Conservation (phyloP, 176 grass and related monocot genomes). For the Aegilops longissima region DNA sequence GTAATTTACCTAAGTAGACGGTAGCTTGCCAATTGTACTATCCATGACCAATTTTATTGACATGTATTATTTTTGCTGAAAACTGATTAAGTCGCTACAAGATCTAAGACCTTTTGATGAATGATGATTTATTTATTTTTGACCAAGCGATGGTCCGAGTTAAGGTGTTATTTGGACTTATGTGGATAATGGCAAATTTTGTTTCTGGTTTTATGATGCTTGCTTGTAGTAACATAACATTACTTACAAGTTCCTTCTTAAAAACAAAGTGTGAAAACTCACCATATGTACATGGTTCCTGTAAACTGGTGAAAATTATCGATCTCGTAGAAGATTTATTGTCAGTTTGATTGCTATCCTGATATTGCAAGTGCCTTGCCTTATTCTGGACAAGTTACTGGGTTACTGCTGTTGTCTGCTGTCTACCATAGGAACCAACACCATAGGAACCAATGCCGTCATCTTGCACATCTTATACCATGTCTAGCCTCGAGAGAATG, state of each 20-base stretch:
- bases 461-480: not conserved
- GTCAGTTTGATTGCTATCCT: not conserved
- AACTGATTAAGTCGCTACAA: not conserved
- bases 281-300: not conserved
- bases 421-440: not conserved
- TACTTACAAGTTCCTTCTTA: not conserved
- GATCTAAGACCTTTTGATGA: constrained; percentile 11
- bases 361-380: not conserved
- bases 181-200: not conserved
- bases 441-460: not conserved
- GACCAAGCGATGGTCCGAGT: not conserved
- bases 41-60: not conserved
- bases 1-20: not conserved
- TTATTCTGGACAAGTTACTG: not conserved
- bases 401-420: not conserved
- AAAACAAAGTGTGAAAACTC: not conserved
- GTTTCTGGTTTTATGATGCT: not conserved
- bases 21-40: not conserved
- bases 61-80: not conserved
- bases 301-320: not conserved
- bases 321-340: not conserved
- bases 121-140: constrained; percentile 20
- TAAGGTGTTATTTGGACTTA: not conserved
- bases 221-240: not conserved
- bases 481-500: not conserved